A percentile compares a stretch with the other conserved stretches of the same genome.
Evolutionary conservation across 1,139 yeast species (phyloP).

Genomic region (Zygosaccharomyces sapae): DNA sequence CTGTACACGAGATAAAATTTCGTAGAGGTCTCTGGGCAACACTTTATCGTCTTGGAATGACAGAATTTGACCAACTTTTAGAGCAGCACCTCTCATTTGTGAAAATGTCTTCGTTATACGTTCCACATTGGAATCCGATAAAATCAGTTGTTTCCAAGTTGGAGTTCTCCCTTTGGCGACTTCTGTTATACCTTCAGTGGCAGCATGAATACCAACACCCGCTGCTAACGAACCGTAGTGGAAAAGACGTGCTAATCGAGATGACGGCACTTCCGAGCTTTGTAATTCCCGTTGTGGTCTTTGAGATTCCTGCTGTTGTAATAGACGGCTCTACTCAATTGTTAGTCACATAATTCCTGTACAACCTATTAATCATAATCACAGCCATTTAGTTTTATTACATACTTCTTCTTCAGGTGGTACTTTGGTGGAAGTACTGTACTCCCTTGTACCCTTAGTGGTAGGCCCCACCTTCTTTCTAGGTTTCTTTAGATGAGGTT

Average conservation of each 20-base stretch:
- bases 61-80: slow-evolving; percentile 91
- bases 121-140: slow-evolving; percentile 81
- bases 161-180: slow-evolving; percentile 52
- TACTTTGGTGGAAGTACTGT: slow-evolving; percentile 15
- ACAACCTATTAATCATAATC: not conserved
- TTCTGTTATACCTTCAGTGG: slow-evolving; percentile 71
- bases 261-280: slow-evolving; percentile 72
- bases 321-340: slow-evolving; percentile 2
- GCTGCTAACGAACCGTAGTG: slow-evolving; percentile 95
- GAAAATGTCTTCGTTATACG: slow-evolving; percentile 82
- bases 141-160: slow-evolving; percentile 57
- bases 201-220: slow-evolving; percentile 81
- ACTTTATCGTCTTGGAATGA: slow-evolving; percentile 88
- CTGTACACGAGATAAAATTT: slow-evolving; percentile 77
- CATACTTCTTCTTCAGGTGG: slow-evolving; percentile 13
- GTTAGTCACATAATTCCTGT: not conserved
- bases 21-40: slow-evolving; percentile 79
- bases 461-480: slow-evolving; percentile 8
- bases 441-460: slow-evolving; percentile 16
- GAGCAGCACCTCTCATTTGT: slow-evolving; percentile 97
- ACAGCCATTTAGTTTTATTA: not conserved
- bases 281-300: slow-evolving; percentile 40
- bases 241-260: slow-evolving; percentile 78
- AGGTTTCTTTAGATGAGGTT: slow-evolving; percentile 5
- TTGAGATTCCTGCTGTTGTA: slow-evolving; percentile 7